Base-by-base conservation (phyloP, 495 filamentous ascomycete species). In the Neurospora sp. region DNA sequence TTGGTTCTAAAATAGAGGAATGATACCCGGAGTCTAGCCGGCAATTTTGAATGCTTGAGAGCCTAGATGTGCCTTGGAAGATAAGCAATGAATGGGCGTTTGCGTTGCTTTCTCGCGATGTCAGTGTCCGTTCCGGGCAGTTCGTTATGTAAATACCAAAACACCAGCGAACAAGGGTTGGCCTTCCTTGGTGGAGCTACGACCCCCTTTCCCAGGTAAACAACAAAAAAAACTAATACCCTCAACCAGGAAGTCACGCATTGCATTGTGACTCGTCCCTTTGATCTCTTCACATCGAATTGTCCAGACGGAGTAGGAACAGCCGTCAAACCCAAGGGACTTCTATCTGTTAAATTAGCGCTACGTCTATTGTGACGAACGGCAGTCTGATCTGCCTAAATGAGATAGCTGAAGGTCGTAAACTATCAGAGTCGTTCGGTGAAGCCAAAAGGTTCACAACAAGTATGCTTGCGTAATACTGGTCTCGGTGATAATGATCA, bases 61-160 rank as follows among this genome's bases (percentile, higher is more conserved):
- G 7, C 16, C 22, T 71, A 38, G 68, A 75, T 76, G 70, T 69
- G 74, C 53, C 48, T 70, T 40, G 9, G 41, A 16, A 44, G 27
- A 73, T 39, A 35, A 39, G 9, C 8, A 22, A 20, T 48, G 45
- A 12, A 48, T 48, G 20, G 40, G 6, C 53, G 70, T 42, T 16
- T 69, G 41, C 41, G n/a, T 45, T 71, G 42, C 0, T 61, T 53
- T 42, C 70, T 68, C 59, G 74, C 72, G 45, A 69, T 61, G 31
- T 35, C 9, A 53, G 20, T 40, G 10, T 22, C 48, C 20, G 10
- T 6, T 4, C 20, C 4, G n/a, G 45, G 4, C 10, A 27, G 20
- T 59, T 27, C 48, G 48, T 42, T 59, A 27, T 14, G 20, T 59
- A 59, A 4, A 27, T 59, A 27, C 48, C 20, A 14, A 27, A 27